Conservation (phyloP, 441 rosid species). For the Erysimum cheiri region DNA sequence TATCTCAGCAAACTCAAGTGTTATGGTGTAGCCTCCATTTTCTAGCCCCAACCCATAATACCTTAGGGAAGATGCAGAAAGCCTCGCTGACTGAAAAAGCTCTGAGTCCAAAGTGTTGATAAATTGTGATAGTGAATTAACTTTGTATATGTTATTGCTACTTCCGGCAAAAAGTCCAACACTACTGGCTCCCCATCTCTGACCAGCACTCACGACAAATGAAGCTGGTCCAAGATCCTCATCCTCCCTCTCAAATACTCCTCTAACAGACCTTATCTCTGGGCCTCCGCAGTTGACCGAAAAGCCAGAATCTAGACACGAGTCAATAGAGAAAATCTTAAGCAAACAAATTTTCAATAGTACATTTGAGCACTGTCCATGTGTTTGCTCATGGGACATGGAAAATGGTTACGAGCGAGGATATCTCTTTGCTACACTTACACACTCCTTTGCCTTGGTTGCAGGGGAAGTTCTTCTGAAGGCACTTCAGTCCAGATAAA, state of each 20-base stretch:
- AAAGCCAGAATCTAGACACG: conserved; percentile 55
- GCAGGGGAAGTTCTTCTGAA: conserved; percentile 66
- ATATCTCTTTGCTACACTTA: conserved; percentile 36
- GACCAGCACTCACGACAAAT: conserved; percentile 3
- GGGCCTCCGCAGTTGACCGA: conserved; percentile 66
- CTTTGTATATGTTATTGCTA: conserved; percentile 35
- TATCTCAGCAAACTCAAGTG: conserved; percentile 59
- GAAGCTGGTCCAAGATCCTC: conserved; percentile 39
- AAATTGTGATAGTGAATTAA: conserved; percentile 32
- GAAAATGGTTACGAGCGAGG: not conserved
- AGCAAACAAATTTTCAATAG: too few relatives aligned
- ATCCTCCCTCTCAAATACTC: conserved; percentile 40
- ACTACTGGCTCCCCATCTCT: conserved; percentile 73
- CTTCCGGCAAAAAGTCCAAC: conserved; percentile 53
- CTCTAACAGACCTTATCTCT: conserved; percentile 28
- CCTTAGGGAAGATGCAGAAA: conserved; percentile 75
- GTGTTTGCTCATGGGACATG: not conserved
- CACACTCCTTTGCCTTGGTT: conserved; percentile 50
- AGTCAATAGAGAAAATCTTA: not conserved
- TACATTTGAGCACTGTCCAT: not conserved
- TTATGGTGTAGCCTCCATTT: conserved; percentile 66
- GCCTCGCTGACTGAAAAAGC: conserved; percentile 58
- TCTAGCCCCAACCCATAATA: conserved; percentile 81
- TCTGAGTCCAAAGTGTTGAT: conserved; percentile 31
- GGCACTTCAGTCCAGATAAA: conserved; percentile 58